Conservation (phyloP, 2,329 filamentous ascomycete species). For the Colletotrichum euphorbiae region DNA sequence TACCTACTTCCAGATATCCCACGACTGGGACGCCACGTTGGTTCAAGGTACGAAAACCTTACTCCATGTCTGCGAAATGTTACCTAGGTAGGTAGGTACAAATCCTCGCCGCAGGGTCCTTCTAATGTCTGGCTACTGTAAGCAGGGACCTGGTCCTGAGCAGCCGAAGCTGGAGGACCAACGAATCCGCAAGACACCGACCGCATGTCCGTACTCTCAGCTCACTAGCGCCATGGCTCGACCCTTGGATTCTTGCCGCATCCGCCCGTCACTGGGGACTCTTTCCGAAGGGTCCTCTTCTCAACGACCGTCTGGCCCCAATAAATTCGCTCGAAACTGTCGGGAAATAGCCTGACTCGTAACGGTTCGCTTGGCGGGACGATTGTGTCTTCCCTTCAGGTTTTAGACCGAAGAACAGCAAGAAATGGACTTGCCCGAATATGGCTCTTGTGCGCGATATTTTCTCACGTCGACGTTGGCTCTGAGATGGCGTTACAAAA, state of each 20-base stretch:
- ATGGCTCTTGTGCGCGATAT: background rate
- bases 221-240: constrained; percentile 25
- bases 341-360: constrained; percentile 28
- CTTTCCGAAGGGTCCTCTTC: too few relatives aligned
- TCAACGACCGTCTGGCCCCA: constrained; percentile 9
- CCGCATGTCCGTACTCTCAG: constrained; percentile 5
- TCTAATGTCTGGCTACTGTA: constrained; percentile 11
- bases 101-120: constrained; percentile 32
- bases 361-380: background rate
- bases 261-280: background rate
- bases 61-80: background rate
- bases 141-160: constrained; percentile 36
- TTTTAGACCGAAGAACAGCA: background rate
- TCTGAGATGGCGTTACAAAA: background rate
- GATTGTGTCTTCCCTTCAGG: constrained; percentile 16
- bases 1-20: too few relatives aligned
- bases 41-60: background rate
- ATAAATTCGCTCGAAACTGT: constrained; percentile 29
- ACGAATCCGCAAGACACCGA: constrained; percentile 10
- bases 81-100: background rate
- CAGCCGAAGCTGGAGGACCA: constrained; percentile 14
- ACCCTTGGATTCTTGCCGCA: constrained; percentile 21
- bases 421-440: background rate
- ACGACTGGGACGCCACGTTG: background rate
- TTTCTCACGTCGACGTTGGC: background rate